phyloP scores from a whole-genome alignment of 164 flowering plant genomes.

The Piper betle region DNA sequence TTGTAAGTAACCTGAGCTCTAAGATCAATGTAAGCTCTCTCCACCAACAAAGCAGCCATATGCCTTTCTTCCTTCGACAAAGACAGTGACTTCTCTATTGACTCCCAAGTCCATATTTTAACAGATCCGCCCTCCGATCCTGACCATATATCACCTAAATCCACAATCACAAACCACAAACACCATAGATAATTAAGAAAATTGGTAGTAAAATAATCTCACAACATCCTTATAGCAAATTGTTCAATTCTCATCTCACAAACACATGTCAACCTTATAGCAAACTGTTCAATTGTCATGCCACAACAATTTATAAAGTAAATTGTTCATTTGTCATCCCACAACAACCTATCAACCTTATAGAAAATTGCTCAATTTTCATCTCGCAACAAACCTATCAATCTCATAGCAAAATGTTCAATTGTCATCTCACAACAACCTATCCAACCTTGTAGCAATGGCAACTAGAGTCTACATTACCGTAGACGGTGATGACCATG shows the following conservation, averaged over 20 bases:
- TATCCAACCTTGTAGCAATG: too few relatives aligned
- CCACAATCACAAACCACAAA: conserved; percentile 2
- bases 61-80: conserved; percentile 59
- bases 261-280: too few relatives aligned
- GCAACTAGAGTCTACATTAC: conserved; percentile 16
- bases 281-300: too few relatives aligned
- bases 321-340: too few relatives aligned
- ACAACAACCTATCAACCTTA: too few relatives aligned
- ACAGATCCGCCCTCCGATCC: conserved; percentile 79
- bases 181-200: too few relatives aligned
- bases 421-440: too few relatives aligned
- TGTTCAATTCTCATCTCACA: too few relatives aligned
- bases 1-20: conserved; percentile 54
- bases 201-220: neutral
- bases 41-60: conserved; percentile 77
- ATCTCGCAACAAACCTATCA: too few relatives aligned
- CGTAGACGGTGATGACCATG: conserved; percentile 57
- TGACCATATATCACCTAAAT: conserved; percentile 92
- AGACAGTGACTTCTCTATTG: conserved; percentile 75
- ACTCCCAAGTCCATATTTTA: conserved; percentile 90
- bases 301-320: too few relatives aligned
- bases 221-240: neutral
- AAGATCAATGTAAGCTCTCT: conserved; percentile 76
- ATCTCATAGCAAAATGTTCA: too few relatives aligned
- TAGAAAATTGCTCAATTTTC: too few relatives aligned